Evolutionary conservation across 2,329 filamentous ascomycete genomes (phyloP).

Genomic region (Xylariaceae sp.): DNA sequence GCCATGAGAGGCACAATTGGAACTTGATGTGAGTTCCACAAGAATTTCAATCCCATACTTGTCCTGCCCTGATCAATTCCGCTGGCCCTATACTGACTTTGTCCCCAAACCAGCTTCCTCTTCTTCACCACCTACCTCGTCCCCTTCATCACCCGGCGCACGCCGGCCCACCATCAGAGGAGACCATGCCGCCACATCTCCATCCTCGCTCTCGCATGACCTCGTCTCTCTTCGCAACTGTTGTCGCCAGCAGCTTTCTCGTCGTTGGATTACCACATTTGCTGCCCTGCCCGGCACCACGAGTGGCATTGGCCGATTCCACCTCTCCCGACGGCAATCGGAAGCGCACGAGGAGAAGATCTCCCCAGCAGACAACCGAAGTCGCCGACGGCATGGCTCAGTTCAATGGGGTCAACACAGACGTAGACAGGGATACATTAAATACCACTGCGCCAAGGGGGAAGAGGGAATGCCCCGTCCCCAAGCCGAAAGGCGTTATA

Average conservation of each 20-base stretch:
- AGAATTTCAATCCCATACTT: background rate
- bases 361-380: slow-evolving; percentile 31
- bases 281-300: slow-evolving; percentile 84
- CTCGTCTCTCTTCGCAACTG: slow-evolving; percentile 92
- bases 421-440: slow-evolving; percentile 12
- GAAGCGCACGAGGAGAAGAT: slow-evolving; percentile 29
- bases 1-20: background rate
- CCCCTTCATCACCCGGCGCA: slow-evolving; percentile 3
- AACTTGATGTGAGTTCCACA: background rate
- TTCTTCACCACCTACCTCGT: background rate
- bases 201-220: slow-evolving; percentile 93
- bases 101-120: background rate
- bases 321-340: slow-evolving; percentile 28
- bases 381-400: slow-evolving; percentile 48
- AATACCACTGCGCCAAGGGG: slow-evolving; percentile 32
- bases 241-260: slow-evolving; percentile 82
- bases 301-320: slow-evolving; percentile 72
- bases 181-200: slow-evolving; percentile 75
- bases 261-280: slow-evolving; percentile 89
- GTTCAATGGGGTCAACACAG: slow-evolving; percentile 32
- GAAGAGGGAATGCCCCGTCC: slow-evolving; percentile 82
- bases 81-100: background rate
- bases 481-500: slow-evolving; percentile 79
- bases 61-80: too few relatives aligned
- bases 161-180: slow-evolving; percentile 1